Base-by-base conservation (phyloP, 1,139 yeast genomes). In the Candida mesenterica region DNA sequence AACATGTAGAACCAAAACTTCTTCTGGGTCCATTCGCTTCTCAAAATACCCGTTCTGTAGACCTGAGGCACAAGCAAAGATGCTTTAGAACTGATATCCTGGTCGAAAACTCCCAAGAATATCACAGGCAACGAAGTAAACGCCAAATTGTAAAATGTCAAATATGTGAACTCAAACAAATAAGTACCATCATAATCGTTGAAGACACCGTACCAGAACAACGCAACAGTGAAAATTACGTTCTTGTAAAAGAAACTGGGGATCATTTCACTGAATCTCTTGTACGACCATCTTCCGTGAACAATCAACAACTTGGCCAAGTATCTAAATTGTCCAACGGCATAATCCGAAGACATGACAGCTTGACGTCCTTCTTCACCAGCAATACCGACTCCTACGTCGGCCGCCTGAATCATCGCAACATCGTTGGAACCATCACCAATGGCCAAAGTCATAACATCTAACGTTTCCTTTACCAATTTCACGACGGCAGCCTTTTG, bases 351-450 rank as follows among this genome's bases (percentile, higher is more conserved):
- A 6, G 95, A 84, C 98, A 92, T 92, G 8, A 82, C 97, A 10
- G 98, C 98, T 59, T 90, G 97, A 33, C 97, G 73, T 48, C 98
- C 98, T 69, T 92, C 98, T 63, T 88, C 95, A 59, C 98, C 98
- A 31, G 96, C 95, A 51, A 92, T 92, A 62, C 98, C 98, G 32
- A 92, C 94, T 49, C 98, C 98, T 23, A 92, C 94, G 62, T 92
- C 94, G 1, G 98, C 98, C 25, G 95, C 89, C 59, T 92, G 97
- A 49, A 92, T 92, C 98, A 92, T 92, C 4, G 97, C 95, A 43
- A 92, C 98, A 64, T 92, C 98, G 57, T 92, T 92, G 27, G 97
- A 95, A 41, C 98, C 98, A 60, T 92, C 98, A 45, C 98, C 98
- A 58, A 92, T 86, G 1, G 97, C 95, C 45, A 92, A 68, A 1